Base-by-base conservation (phyloP, 306 rosid genomes). In the Leucaena leucocephala region DNA sequence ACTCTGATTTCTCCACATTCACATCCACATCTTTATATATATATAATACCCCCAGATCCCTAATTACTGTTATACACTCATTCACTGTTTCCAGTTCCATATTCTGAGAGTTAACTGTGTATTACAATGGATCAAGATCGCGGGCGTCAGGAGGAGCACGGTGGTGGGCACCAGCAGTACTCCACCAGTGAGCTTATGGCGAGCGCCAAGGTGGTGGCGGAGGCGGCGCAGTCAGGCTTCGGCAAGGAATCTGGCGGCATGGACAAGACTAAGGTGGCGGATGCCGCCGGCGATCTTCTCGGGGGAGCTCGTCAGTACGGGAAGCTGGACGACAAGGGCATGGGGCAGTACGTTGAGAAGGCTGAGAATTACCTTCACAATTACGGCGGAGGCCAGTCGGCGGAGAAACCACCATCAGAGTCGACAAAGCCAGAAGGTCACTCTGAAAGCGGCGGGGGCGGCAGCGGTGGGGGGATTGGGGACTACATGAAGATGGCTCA, bases 201-300 rank as follows among this genome's bases (percentile, higher is more conserved):
- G 2, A 80, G 86, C 49, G 93, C 90, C 1, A 91, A 89, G 84
- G 11, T 81, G 42, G 77, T 91, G 69, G 81, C 89, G 0, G 84
- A 54, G 9, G 96, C 90, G 7, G 90, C 87, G 2, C 86, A 78
- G 27, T 13, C 82, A 8, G 4, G 54, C 19, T 12, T 68, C 1
- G 14, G 45, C 59, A 62, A 78, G 4, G 81, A 82, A 11, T 5
- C 81, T 2, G 91, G 68, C 12, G 72, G 80, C 17, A 40, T 85
- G 5, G 96, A 87, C 77, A 91, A 85, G 54, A 73, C 45, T n/a
- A 83, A 89, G 72, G 76, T 78, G 1, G 90, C 91, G 0, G 86
- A 57, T 0, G 91, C 96, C 2, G 88, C 91, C 0, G 88, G 77
- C 2, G 87, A 78, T 46, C 72, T 86, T 19, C 82, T 86, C 21